Percentiles rank a stretch among this genome's conserved stretches.
phyloP scores from a whole-genome alignment of 139 green algal genomes.

The Diplosphaera chodatii region DNA sequence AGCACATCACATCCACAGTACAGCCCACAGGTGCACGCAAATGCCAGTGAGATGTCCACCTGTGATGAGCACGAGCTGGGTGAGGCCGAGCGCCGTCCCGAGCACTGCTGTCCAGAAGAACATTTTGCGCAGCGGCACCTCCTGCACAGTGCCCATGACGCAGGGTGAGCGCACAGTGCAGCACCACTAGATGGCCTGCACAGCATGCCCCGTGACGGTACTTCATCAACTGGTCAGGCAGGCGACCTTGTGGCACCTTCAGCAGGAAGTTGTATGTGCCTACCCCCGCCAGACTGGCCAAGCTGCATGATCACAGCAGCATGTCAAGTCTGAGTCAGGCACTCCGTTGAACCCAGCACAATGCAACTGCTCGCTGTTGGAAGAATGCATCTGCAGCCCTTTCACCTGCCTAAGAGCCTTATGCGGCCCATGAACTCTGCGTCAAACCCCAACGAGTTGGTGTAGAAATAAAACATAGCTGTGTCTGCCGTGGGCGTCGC shows the following conservation, averaged over 20 bases:
- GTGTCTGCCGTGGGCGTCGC: conserved; percentile 63
- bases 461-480: conserved; percentile 80
- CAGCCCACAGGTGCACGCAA: too few relatives aligned
- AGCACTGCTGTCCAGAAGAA: conserved; percentile 67
- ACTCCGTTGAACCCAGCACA: too few relatives aligned
- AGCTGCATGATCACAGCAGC: too few relatives aligned
- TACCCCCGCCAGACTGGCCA: conserved; percentile 38
- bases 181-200: too few relatives aligned
- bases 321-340: too few relatives aligned
- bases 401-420: conserved; percentile 66
- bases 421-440: conserved; percentile 89
- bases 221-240: background rate
- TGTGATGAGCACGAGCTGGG: conserved; percentile 77
- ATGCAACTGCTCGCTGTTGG: too few relatives aligned
- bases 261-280: conserved; percentile 67
- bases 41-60: conserved; percentile 7
- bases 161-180: too few relatives aligned
- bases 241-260: conserved; percentile 27
- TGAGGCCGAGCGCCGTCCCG: conserved; percentile 68
- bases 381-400: conserved; percentile 6
- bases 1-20: too few relatives aligned
- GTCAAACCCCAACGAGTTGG: conserved; percentile 66
- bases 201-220: too few relatives aligned
- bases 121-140: conserved; percentile 55
- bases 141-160: background rate